Evolutionary conservation across 257 asterid species (phyloP).

Genomic region (Solanum rostratum): DNA sequence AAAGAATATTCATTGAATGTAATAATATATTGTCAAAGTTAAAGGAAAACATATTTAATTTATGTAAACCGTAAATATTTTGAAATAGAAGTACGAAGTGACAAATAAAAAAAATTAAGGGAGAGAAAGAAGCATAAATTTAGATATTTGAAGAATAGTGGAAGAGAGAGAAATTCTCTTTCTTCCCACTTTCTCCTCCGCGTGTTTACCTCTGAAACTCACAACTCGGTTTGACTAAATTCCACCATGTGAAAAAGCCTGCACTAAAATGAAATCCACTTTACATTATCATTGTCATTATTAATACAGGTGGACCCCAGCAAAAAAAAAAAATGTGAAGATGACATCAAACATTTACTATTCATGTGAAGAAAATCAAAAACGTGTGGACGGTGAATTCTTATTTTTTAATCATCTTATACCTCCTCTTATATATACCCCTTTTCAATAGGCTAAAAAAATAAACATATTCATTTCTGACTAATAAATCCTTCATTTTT

Average conservation of each 20-base stretch:
- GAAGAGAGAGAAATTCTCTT: not conserved
- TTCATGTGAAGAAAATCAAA: constrained; percentile 19
- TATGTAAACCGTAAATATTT: not conserved
- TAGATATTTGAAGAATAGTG: not conserved
- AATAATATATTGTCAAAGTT: not conserved
- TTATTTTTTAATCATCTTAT: not conserved
- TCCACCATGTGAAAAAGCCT: constrained; percentile 13
- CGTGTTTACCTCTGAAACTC: constrained; percentile 23
- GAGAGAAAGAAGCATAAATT: not conserved
- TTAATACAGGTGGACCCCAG: not conserved
- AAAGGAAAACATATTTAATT: not conserved
- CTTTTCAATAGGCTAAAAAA: not conserved
- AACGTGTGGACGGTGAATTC: constrained; percentile 64
- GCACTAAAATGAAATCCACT: not conserved
- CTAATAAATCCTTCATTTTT: not conserved
- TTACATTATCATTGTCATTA: not conserved
- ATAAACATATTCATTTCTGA: not conserved
- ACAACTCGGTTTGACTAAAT: constrained; percentile 34
- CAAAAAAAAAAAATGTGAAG: not conserved
- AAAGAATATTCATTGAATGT: not conserved
- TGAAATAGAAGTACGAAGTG: not conserved
- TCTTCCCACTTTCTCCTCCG: constrained; percentile 14
- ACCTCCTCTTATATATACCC: not conserved
- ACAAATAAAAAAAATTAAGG: not conserved
- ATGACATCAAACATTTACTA: not conserved